Evolutionary conservation across 2,329 filamentous ascomycete species (phyloP), one percentile per base, ranked within the genome.

Genomic region (Aspergillus piperis): DNA sequence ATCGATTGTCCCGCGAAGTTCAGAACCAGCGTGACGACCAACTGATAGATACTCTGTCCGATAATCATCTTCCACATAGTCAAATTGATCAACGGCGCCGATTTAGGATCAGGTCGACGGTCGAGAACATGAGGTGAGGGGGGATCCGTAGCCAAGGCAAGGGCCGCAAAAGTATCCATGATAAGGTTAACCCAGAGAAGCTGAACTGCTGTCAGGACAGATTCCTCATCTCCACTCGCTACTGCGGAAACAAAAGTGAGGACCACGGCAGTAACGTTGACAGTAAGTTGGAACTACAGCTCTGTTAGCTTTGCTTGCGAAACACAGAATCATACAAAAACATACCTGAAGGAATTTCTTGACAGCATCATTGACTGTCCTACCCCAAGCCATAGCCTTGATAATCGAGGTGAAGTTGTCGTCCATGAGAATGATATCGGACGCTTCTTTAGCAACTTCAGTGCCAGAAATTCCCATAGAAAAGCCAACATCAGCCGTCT

Each of bases 321-420:
- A 15, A 11, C 27, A 30, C 7, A 17, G 4, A 8, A 30, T n/a
- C 1, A n/a, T n/a, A 25, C 1, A 8, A 58, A 5, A 32, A 36
- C 59, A 15, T 54, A 71, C 70, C 70, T 80, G 79, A 54, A 91
- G 80, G 75, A 91, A 91, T 63, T 88, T 88, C 80, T 91, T 90
- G 68, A 91, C 89, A 1, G 89, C 87, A 70, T 91, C 89, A 70
- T 91, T 91, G 68, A 91, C 89, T 36, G 89, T 87, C 25, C 89
- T 85, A 54, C 90, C 90, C 90, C 90, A 94, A 67, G 90, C 88
- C 67, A 93, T 82, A 13, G 90, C 90, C 76, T 91, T 92, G 65
- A 94, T 88, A 62, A 93, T 94, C n/a, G 90, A 92, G 27, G 87
- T 84, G 76, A 94, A 94, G 78, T 93, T 93, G 76, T 94, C 90